Percentiles rank a stretch among this genome's conserved stretches.
Conservation (phyloP, 345 rosid genomes). For the Aquilaria sinensis region DNA sequence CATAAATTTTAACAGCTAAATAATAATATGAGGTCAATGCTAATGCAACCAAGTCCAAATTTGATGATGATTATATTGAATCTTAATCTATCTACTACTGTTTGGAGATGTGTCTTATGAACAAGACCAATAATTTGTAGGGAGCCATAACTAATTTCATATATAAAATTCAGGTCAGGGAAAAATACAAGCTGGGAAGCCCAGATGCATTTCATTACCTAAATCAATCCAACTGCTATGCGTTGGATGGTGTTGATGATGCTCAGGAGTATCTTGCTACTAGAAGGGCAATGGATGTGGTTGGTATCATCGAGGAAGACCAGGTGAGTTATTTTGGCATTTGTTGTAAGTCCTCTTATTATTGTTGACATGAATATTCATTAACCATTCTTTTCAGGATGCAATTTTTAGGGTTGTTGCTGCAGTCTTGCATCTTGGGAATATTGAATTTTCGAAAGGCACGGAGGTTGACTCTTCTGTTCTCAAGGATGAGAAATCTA, state of each 20-base stretch:
- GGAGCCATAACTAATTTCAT: background rate
- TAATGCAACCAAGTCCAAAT: too few species aligned
- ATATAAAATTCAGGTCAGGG: conserved; percentile 37
- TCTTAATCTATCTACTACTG: too few species aligned
- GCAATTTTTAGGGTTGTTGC: conserved; percentile 90
- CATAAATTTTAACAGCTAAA: background rate
- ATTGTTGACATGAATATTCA: conserved; percentile 15
- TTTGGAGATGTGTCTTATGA: background rate
- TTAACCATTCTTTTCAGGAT: conserved; percentile 45
- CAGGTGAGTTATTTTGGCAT: conserved; percentile 25
- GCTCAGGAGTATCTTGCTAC: conserved; percentile 80
- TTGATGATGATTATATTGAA: too few species aligned
- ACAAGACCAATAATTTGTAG: background rate
- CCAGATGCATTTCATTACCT: conserved; percentile 69
- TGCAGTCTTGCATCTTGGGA: conserved; percentile 90
- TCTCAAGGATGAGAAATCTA: conserved; percentile 64
- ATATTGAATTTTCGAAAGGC: conserved; percentile 71
- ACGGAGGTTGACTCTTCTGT: conserved; percentile 79
- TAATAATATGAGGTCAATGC: background rate
- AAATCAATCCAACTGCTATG: conserved; percentile 74
- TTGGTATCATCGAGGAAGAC: conserved; percentile 69
- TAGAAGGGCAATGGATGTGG: conserved; percentile 89
- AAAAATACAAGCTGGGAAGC: conserved; percentile 53
- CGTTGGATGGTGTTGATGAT: conserved; percentile 78
- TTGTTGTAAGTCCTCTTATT: conserved; percentile 11